These are phyloP conservation scores for Vickermania ingenoplastis DNA, from an alignment of 208 protist genomes.

Conservation along the genomic window DNA sequence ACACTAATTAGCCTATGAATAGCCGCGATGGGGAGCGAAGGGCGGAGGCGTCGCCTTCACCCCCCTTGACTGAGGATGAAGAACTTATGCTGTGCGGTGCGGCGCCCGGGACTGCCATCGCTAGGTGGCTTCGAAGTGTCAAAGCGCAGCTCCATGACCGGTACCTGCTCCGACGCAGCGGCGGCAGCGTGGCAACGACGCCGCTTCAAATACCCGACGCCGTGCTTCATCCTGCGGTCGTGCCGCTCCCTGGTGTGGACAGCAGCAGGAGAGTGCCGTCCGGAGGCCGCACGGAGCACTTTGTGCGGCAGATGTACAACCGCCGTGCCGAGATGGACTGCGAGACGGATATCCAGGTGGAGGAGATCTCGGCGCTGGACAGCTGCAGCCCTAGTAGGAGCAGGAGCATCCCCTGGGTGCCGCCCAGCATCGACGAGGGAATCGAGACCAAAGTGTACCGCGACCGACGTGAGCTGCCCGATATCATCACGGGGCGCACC, in stretches of 20 bases:
- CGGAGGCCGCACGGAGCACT: background rate
- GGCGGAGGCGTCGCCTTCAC: no score
- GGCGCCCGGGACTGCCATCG: constrained; percentile 27
- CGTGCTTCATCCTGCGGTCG: background rate
- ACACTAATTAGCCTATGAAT: no score
- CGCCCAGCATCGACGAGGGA: background rate
- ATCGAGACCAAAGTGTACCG: background rate
- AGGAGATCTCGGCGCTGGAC: background rate
- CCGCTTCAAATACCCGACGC: background rate
- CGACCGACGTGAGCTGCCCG: background rate
- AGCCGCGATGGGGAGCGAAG: no score
- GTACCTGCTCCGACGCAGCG: no score
- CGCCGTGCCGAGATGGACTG: background rate
- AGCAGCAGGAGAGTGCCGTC: background rate
- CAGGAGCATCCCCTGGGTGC: no score
- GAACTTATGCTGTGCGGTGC: constrained; percentile 44
- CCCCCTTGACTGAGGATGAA: constrained; percentile 32
- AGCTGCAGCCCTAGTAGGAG: no score
- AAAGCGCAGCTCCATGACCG: constrained; percentile 11
- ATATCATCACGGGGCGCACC: background rate
- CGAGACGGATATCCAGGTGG: background rate
- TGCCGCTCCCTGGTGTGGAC: background rate
- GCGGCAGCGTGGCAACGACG: background rate
- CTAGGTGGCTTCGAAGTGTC: constrained; percentile 28
- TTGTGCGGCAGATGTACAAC: background rate